Evolutionary conservation across 345 rosid species (phyloP).

Genomic region (Fremontodendron californicum): DNA sequence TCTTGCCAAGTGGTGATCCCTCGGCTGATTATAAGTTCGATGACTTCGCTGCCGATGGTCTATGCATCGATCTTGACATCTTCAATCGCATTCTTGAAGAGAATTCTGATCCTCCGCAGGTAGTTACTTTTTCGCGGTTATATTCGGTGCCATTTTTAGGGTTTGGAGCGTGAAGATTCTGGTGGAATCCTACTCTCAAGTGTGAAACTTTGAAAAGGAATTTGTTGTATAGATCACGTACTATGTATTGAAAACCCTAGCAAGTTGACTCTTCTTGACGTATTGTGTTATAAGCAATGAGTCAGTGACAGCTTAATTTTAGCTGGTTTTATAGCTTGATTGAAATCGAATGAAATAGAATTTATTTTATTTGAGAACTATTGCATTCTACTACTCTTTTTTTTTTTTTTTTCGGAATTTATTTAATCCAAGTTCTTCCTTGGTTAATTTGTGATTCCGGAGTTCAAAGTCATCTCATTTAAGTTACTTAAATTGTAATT

Average conservation of each 20-base stretch:
- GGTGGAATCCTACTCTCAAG: background rate
- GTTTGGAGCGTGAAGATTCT: background rate
- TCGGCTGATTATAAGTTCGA: constrained; percentile 16
- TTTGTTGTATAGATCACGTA: background rate
- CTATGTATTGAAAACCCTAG: background rate
- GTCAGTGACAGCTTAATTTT: background rate
- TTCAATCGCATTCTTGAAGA: constrained; percentile 39
- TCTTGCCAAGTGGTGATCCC: constrained; percentile 15
- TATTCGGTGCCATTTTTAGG: constrained; percentile 1
- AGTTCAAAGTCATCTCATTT: background rate
- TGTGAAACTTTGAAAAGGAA: background rate
- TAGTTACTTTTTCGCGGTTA: constrained; percentile 19
- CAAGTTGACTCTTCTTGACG: background rate
- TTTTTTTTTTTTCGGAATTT: background rate
- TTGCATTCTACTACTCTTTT: background rate
- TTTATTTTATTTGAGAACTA: background rate
- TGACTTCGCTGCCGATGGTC: constrained; percentile 22
- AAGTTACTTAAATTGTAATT: background rate
- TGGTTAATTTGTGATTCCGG: background rate
- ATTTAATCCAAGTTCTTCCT: background rate
- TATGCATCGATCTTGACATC: constrained; percentile 38
- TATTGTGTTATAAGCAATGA: background rate
- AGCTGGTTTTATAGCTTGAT: background rate
- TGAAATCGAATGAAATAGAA: background rate
- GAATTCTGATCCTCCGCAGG: constrained; percentile 35